Evolutionary conservation across 768 basidiomycete genomes (phyloP).

Genomic region (Cystoderma amianthinum): DNA sequence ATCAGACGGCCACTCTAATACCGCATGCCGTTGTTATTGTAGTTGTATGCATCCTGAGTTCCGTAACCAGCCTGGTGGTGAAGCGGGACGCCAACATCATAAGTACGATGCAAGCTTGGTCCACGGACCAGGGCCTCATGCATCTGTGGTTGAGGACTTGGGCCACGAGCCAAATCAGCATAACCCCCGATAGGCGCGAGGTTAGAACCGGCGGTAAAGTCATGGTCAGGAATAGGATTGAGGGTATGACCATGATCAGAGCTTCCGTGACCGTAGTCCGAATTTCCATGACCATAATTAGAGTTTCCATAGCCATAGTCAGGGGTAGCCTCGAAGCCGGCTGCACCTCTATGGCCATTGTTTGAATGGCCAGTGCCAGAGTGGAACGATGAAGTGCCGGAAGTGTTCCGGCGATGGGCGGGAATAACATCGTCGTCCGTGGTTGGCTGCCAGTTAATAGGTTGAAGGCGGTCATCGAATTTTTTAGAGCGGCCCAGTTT

Average conservation of each 20-base stretch:
- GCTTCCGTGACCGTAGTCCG: conserved; percentile 15
- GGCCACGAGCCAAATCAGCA: conserved; percentile 73
- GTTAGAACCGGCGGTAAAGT: conserved; percentile 62
- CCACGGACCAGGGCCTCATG: conserved; percentile 38
- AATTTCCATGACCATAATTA: too few species aligned
- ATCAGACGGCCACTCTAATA: too few species aligned
- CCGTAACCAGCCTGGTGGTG: conserved; percentile 50
- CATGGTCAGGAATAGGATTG: conserved; percentile 59
- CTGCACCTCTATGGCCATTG: conserved; percentile 14
- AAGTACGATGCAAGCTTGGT: conserved; percentile 40
- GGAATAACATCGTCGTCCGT: conserved; percentile 40
- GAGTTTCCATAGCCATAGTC: background rate
- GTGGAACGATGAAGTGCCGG: conserved; percentile 66
- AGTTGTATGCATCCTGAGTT: conserved; percentile 26
- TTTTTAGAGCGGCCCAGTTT: conserved; percentile 76
- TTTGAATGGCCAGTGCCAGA: conserved; percentile 38
- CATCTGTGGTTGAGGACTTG: conserved; percentile 65
- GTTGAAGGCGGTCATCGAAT: conserved; percentile 81
- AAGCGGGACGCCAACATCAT: conserved; percentile 53
- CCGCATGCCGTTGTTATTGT: conserved; percentile 12
- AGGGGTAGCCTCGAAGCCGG: conserved; percentile 4
- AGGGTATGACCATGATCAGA: conserved; percentile 21
- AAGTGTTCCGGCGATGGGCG: conserved; percentile 44
- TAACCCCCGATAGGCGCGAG: conserved; percentile 74
- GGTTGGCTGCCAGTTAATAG: conserved; percentile 85